Evolutionary conservation across 805 yeast species (phyloP), one percentile per base, ranked within the genome.

Genomic region (Kodamaea hsintzibuensis): DNA sequence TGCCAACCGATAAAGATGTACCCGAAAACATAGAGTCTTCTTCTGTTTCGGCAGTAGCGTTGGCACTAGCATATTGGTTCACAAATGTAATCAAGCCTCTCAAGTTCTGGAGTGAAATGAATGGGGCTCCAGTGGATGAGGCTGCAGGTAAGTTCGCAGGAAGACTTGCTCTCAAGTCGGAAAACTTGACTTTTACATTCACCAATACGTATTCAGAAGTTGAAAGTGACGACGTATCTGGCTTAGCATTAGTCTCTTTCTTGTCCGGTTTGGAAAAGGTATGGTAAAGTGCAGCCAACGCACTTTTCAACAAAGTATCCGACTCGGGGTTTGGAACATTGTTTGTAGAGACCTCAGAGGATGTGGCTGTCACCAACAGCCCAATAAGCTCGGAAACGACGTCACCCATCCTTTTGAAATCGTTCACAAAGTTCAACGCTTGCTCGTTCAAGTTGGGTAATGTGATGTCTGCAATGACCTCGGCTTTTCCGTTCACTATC

Each of bases 401-500:
- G 22, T 65, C 71, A 57, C 63, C 66, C 47, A 62, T 63, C 55
- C 57, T 61, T 40, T 54, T 61, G 54, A 62, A 65, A 38, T 65
- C 67, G 37, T 44, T 44, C 17, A 53, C 57, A 13, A 62, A 47
- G 17, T 46, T 54, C 47, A 48, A 48, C 42, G 51, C 59, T 13
- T 61, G 60, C n/a, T 59, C 60, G 27, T 59, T 61, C n/a, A 76
- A 77, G 30, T 71, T 74, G 0, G 96, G 95, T 30, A 88, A 73
- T 80, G 85, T 83, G 17, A 89, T 81, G 69, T 89, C 95, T 2
- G 90, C 88, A 14, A 80, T 72, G 3, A 89, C 70, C 54, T 88
- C 91, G 3, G 85, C 83, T 59, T 83, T 83, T 3, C 95, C 93
- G 47, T 82, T 83, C 22, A 80, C 78, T 10, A 89, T 68, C 96